Base-by-base conservation (phyloP, 2,329 filamentous ascomycete species). In the Madurella mycetomatis region DNA sequence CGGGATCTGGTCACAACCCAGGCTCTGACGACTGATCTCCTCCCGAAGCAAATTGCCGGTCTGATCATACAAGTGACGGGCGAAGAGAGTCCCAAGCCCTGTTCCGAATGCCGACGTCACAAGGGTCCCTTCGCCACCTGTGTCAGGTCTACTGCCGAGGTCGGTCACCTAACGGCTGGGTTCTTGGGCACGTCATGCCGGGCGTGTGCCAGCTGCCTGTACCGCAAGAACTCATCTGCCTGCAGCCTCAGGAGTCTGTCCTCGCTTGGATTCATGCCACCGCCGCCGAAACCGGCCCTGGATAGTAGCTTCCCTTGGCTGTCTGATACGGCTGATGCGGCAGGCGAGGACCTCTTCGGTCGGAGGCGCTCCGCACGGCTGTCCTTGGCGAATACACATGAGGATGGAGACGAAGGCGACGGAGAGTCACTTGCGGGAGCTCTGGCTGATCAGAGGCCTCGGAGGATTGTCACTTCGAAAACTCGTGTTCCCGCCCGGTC, bases 21-120 rank as follows among this genome's bases (percentile, higher is more conserved):
- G 1, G 13, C 18, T 2, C 13, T 55, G 2, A 9, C 18, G 4
- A 30, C 8, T 5, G 19, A 25, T 7, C 51, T 54, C 41, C 40
- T n/a, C 25, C 2, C 3, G 4, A 56, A 47, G 16, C 47, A 54
- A 5, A n/a, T 57, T 15, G 37, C 42, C 1, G 53, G 16, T 2
- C 17, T 61, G 7, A 9, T 58, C 31, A 53, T 63, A 32, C 58
- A 62, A 47, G 39, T 51, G 17, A 53, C 51, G 2, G 56, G 56
- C 7, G 45, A 53, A 17, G 41, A 54, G 30, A 45, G 43, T 39
- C 9, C 11, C 15, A 56, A 40, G 11, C 17, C 43, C n/a, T 62
- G 60, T 40, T 54, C 52, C n/a, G 30, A 43, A 13, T 62, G 60
- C 31, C 60, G 56, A 3, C 58, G 47, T 12, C 50, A 49, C 8